Percentiles rank a stretch among this genome's conserved stretches.
Evolutionary conservation across 83 land plant genomes (phyloP).

Genomic region (Picea abies): DNA sequence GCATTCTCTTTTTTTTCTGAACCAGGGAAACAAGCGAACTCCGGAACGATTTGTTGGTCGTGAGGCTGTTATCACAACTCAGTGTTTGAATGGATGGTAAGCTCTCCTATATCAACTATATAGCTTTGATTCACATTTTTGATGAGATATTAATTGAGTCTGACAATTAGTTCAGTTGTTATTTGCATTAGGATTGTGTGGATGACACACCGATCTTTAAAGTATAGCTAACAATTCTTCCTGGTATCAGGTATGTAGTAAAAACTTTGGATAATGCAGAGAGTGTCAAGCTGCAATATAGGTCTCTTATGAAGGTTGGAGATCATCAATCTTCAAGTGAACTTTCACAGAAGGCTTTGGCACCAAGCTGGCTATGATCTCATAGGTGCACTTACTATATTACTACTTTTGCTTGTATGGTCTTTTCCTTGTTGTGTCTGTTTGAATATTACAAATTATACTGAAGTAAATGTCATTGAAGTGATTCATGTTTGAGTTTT

Average conservation of each 20-base stretch:
- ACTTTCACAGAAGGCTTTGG: slow-evolving; percentile 32
- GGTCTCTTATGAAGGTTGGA: slow-evolving; percentile 71
- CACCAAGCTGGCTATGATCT: slow-evolving; percentile 44
- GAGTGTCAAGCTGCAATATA: slow-evolving; percentile 89
- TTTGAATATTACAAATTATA: no score
- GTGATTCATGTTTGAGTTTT: no score
- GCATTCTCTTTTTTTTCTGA: background rate
- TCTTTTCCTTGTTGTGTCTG: no score
- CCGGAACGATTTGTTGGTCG: slow-evolving; percentile 95
- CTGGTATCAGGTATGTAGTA: slow-evolving; percentile 75
- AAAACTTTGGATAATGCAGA: slow-evolving; percentile 93
- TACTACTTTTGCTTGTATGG: no score
- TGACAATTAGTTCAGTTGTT: background rate
- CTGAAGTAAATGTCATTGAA: no score
- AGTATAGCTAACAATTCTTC: background rate
- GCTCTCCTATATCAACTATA: background rate
- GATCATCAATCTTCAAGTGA: slow-evolving; percentile 40
- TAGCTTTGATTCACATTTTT: background rate
- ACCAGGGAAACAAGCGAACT: slow-evolving; percentile 95
- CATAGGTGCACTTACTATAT: no score
- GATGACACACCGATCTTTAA: background rate
- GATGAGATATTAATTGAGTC: background rate
- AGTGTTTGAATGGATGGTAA: slow-evolving; percentile 98
- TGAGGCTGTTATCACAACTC: slow-evolving; percentile 91
- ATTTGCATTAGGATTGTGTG: background rate